Conservation (phyloP, 1,139 yeast genomes). For the Magnusiomyces sp. region DNA sequence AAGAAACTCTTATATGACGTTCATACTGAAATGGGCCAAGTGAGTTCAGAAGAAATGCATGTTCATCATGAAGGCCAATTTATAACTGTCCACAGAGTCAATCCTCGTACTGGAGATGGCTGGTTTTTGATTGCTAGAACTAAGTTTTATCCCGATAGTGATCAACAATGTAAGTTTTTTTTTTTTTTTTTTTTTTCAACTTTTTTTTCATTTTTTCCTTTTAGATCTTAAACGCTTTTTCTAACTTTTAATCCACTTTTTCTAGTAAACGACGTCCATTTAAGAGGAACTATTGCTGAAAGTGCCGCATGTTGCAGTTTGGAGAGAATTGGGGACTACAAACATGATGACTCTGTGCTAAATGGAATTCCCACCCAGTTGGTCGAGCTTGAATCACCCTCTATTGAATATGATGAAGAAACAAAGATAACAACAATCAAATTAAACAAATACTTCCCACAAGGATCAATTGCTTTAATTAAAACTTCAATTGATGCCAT, state of each 20-base stretch:
- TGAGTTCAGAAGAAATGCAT: slow-evolving; percentile 80
- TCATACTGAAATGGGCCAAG: slow-evolving; percentile 58
- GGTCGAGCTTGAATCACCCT: slow-evolving; percentile 45
- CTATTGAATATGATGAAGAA: slow-evolving; percentile 36
- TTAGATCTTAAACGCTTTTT: slow-evolving; percentile 1
- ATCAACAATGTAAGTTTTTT: slow-evolving; percentile 24
- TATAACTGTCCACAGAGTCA: slow-evolving; percentile 81
- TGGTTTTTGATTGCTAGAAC: slow-evolving; percentile 85
- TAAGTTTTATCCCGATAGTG: slow-evolving; percentile 44
- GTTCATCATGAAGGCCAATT: slow-evolving; percentile 91
- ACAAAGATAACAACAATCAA: slow-evolving; percentile 40
- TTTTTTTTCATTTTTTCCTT: neutral
- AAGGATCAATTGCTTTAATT: slow-evolving; percentile 83
- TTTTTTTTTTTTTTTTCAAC: neutral
- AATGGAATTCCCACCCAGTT: slow-evolving; percentile 62
- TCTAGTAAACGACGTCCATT: slow-evolving; percentile 53
- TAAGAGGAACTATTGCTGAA: slow-evolving; percentile 60
- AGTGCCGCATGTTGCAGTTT: slow-evolving; percentile 50
- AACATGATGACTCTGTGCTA: slow-evolving; percentile 30
- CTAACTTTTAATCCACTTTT: slow-evolving; percentile 35
- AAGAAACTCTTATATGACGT: slow-evolving; percentile 52
- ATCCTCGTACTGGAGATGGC: slow-evolving; percentile 79
- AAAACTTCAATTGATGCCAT: slow-evolving; percentile 53
- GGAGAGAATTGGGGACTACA: slow-evolving; percentile 39
- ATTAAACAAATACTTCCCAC: slow-evolving; percentile 59